These are phyloP conservation scores for Saccharomycopsis phalli DNA, from an alignment of 1,139 yeast species.

Conservation along the genomic window DNA sequence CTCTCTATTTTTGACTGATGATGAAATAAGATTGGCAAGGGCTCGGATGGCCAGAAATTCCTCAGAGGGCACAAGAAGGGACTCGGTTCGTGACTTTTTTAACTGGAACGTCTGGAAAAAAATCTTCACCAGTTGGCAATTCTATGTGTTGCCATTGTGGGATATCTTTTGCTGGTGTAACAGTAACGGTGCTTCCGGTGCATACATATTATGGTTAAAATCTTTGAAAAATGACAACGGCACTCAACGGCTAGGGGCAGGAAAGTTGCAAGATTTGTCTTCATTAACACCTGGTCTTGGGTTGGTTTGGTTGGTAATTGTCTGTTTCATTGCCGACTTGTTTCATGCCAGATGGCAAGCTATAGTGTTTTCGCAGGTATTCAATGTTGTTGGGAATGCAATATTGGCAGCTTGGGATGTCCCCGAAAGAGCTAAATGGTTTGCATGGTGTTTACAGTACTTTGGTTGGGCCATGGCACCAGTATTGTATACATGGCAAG, in stretches of 20 bases:
- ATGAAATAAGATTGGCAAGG: slow-evolving; percentile 32
- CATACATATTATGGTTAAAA: slow-evolving; percentile 45
- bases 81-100: slow-evolving; percentile 25
- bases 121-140: slow-evolving; percentile 46
- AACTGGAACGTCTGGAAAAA: slow-evolving; percentile 37
- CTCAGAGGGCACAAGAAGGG: background rate
- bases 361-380: slow-evolving; percentile 41
- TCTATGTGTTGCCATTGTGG: slow-evolving; percentile 44
- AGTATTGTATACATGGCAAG: slow-evolving; percentile 32
- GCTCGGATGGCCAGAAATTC: slow-evolving; percentile 21
- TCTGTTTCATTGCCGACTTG: slow-evolving; percentile 42
- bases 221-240: slow-evolving; percentile 27
- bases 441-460: slow-evolving; percentile 38
- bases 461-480: slow-evolving; percentile 36
- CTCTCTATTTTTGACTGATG: slow-evolving; percentile 25
- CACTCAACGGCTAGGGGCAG: slow-evolving; percentile 28
- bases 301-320: slow-evolving; percentile 36
- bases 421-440: slow-evolving; percentile 36
- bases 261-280: slow-evolving; percentile 34
- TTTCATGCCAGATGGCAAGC: slow-evolving; percentile 50
- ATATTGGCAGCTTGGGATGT: slow-evolving; percentile 42
- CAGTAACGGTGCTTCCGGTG: slow-evolving; percentile 41
- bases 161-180: slow-evolving; percentile 59
- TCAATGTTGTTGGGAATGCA: slow-evolving; percentile 34
- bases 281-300: slow-evolving; percentile 48